Evolutionary conservation across 176 grass and related monocot genomes (phyloP).

Genomic region (Eragrostis nindensis): DNA sequence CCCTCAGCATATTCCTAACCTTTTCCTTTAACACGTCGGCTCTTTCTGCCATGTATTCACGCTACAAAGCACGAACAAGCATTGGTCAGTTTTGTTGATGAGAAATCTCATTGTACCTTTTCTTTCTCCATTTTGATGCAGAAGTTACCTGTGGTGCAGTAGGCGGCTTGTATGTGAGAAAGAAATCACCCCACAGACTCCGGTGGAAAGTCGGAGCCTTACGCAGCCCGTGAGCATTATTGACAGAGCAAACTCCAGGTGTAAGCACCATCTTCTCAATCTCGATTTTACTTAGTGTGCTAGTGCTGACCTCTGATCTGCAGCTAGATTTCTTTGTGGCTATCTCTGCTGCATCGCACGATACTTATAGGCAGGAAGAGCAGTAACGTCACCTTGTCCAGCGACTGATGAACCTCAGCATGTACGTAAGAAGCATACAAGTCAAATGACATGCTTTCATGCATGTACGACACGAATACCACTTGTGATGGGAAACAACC

Average conservation of each 20-base stretch:
- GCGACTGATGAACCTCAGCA: too few species aligned
- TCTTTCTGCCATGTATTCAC: conserved; percentile 17
- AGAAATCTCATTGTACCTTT: not conserved
- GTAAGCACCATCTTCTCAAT: conserved; percentile 18
- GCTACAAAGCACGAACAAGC: conserved; percentile 8
- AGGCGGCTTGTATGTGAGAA: conserved; percentile 28
- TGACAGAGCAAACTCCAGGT: conserved; percentile 10
- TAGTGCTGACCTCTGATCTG: not conserved
- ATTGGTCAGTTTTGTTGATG: not conserved
- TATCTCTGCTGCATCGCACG: too few species aligned
- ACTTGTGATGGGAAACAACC: too few species aligned
- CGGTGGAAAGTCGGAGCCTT: conserved; percentile 30
- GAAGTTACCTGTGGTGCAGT: conserved; percentile 38
- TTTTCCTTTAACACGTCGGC: conserved; percentile 15
- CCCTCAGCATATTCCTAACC: conserved; percentile 5
- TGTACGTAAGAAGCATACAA: too few species aligned
- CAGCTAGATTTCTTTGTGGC: not conserved
- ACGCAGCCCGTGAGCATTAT: not conserved
- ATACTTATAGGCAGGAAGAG: too few species aligned
- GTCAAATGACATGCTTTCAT: too few species aligned
- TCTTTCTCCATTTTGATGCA: not conserved
- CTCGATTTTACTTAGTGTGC: not conserved
- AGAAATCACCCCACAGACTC: conserved; percentile 50
- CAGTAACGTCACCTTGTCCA: too few species aligned
- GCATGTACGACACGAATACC: too few species aligned